Evolutionary conservation across 805 yeast genomes (phyloP).

Genomic region (Suhomyces pyralidae): DNA sequence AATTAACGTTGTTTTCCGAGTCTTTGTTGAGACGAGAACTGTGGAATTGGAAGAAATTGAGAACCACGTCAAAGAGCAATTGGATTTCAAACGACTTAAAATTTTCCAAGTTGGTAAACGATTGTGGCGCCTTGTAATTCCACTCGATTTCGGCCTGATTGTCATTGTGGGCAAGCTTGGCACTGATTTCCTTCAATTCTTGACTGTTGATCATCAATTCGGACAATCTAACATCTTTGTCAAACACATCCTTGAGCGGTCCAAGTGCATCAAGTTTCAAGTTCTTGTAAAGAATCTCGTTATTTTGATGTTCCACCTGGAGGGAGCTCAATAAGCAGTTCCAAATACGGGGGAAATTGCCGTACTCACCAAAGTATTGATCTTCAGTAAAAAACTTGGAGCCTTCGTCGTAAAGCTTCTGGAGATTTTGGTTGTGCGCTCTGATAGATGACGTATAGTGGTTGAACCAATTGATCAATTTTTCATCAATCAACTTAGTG

Average conservation of each 20-base stretch:
- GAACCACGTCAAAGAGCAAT: constrained; percentile 57
- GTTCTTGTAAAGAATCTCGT: constrained; percentile 44
- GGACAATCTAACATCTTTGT: constrained; percentile 53
- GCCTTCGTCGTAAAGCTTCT: constrained; percentile 19
- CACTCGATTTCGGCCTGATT: constrained; percentile 54
- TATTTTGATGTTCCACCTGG: constrained; percentile 48
- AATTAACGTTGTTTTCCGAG: constrained; percentile 50
- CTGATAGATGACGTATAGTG: constrained; percentile 16
- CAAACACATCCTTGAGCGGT: constrained; percentile 51
- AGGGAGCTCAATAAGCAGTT: constrained; percentile 47
- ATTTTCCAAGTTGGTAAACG: constrained; percentile 70
- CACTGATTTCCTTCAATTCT: constrained; percentile 39
- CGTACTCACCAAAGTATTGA: constrained; percentile 24
- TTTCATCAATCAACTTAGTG: constrained; percentile 25
- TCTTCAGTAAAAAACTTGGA: constrained; percentile 17
- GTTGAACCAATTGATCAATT: constrained; percentile 34
- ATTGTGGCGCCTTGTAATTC: constrained; percentile 75
- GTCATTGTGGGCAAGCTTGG: constrained; percentile 17
- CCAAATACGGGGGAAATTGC: constrained; percentile 44
- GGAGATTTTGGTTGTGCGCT: constrained; percentile 19
- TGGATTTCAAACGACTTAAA: constrained; percentile 62
- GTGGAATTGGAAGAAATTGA: constrained; percentile 52
- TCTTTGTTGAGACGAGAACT: constrained; percentile 22
- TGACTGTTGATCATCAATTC: constrained; percentile 51
- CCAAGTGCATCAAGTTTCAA: constrained; percentile 54